A percentile compares a stretch with the other conserved stretches of the same genome.
Conservation (phyloP, 805 yeast species). For the Yamadazyma nakazawae region DNA sequence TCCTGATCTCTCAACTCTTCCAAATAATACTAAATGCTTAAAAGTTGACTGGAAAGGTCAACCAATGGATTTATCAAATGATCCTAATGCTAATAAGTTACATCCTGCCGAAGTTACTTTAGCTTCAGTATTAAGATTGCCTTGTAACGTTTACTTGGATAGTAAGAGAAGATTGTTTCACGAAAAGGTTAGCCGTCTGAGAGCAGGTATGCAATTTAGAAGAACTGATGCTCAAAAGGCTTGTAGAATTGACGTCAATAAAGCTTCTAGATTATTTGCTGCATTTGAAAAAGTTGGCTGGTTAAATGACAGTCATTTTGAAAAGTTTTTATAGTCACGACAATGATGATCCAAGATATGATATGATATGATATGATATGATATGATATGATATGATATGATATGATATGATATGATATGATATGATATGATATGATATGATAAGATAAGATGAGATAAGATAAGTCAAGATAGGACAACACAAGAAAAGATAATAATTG, state of each 20-base stretch:
- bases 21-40: slow-evolving; percentile 64
- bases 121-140: slow-evolving; percentile 86
- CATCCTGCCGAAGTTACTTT: slow-evolving; percentile 90
- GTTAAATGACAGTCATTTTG: slow-evolving; percentile 75
- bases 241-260: slow-evolving; percentile 93
- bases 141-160: slow-evolving; percentile 77
- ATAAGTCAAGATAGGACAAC: background rate
- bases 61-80: slow-evolving; percentile 83
- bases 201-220: slow-evolving; percentile 74
- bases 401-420: background rate
- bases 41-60: slow-evolving; percentile 98
- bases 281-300: slow-evolving; percentile 92
- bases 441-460: background rate
- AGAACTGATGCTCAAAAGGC: slow-evolving; percentile 98
- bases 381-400: background rate
- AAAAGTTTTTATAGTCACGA: slow-evolving; percentile 20
- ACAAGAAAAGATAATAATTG: background rate
- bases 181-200: slow-evolving; percentile 79
- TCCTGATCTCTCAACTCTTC: slow-evolving; percentile 67
- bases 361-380: background rate
- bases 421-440: background rate
- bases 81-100: slow-evolving; percentile 67
- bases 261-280: slow-evolving; percentile 86
- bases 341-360: background rate
- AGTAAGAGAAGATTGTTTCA: slow-evolving; percentile 71